Base-by-base conservation (phyloP, 352 stramenopile genomes). In the Globisporangium sylvaticum region DNA sequence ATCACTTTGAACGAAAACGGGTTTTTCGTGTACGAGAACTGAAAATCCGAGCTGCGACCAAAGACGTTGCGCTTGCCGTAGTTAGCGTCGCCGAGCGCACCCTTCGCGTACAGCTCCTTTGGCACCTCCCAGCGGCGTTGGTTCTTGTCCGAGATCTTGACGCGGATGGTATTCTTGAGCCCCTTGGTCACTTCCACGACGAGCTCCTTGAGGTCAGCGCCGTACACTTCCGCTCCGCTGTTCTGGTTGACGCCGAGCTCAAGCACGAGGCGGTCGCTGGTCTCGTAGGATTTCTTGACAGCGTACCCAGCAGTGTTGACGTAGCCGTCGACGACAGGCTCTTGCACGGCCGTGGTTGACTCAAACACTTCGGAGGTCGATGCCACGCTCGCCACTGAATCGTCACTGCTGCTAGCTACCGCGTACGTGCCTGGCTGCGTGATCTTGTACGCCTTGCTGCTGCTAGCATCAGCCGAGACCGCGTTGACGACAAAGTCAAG, bases 401-500 rank as follows among this genome's bases (percentile, higher is more conserved):
- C 29, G 29, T 32, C 29, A 32, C 29, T 32, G 29, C 29, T 32
- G 29, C 29, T 32, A 32, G 29, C 2, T 4, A 32, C 29, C 29
- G 29, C 29, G 29, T 32, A 63, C 54, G 65, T 58, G 31, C 60
- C 64, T 27, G 37, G 58, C 24, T 61, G 46, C 7, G 61, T 72
- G 60, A 77, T 64, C 65, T 75, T 77, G 62, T 32, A 32, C 29
- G 29, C 4, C 29, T 32, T 32, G 29, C 29, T 4, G 29, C 2
- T 32, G 4, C 29, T 32, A 32, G 29, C 29, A 32, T 32, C 29
- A 32, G 2, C 29, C 29, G 68, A 78, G n/a, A 79, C 71, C 29
- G 80, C 73, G 68, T 83, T 83, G 71, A 80, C 80, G 29, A 83
- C 76, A 48, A 83, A 80, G 69, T 83, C 71, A n/a, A 79, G 67